Base-by-base conservation (phyloP, 345 rosid species). In the Populus pruinosa region DNA sequence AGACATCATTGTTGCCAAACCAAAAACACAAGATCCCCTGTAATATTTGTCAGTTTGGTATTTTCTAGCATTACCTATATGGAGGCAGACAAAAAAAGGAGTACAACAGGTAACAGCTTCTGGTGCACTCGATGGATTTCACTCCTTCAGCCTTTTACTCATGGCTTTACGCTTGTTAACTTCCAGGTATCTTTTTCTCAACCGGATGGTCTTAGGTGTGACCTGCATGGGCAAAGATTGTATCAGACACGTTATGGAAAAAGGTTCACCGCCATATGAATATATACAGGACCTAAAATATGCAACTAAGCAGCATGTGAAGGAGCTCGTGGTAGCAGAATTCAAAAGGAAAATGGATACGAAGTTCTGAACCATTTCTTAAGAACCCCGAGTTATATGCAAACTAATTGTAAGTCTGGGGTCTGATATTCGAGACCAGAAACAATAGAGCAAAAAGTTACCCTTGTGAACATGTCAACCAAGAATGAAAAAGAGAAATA, bases 141-240 rank as follows among this genome's bases (percentile, higher is more conserved):
- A 93, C n/a, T 89, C 92, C 88, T 92, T 96, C 1, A 86, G 90
- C 79, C 87, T 88, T 81, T 88, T 93, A 75, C 97, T 92, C 92
- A 84, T 89, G 77, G 91, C 63, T 88, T 96, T 93, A 56, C 98
- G 94, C 85, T 93, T 93, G 89, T 86, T 96, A 53, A 93, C 99
- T 9, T 96, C 99, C 71, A 93, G 80, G 85, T 89, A 90, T 85
- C 88, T 88, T 86, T 96, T 96, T 82, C 98, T 90, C 62, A 96
- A 75, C 64, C 99, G 84, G 76, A 96, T 92, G 16, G 87, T 85
- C 87, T 96, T 96, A 1, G 99, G 98, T 8, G 99, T 93, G 44
- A 96, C 99, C 99, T 93, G 85, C 87, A 78, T 38, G 20, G 8
- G 65, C 18, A 69, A 47, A 21, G 29, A 33, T 17, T 18, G 38